A percentile compares a stretch with the other conserved stretches of the same genome.
phyloP scores from a whole-genome alignment of 2,329 filamentous ascomycete genomes.

The Graphilbum ipis-grandicollis region DNA sequence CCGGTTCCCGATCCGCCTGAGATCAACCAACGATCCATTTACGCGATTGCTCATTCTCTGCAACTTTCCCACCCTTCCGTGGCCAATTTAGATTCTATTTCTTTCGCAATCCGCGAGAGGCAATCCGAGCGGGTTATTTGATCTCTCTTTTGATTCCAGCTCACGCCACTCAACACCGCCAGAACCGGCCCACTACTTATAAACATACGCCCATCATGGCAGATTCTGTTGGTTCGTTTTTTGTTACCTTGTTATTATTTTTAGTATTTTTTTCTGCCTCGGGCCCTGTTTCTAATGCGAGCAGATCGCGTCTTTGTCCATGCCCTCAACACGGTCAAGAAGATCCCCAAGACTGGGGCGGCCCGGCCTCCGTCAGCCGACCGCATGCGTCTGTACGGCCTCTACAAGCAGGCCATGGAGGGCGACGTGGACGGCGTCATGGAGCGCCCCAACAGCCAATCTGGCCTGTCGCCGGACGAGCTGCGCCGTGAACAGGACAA shows the following conservation, averaged over 20 bases:
- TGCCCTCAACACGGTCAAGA: constrained; percentile 96
- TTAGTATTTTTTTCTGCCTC: neutral
- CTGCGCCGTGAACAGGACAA: constrained; percentile 45
- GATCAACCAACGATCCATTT: too few species aligned
- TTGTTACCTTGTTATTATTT: neutral
- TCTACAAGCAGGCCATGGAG: constrained; percentile 99
- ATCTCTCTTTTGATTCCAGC: too few species aligned
- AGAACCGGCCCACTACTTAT: too few species aligned
- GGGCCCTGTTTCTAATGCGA: too few species aligned
- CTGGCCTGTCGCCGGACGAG: constrained; percentile 32
- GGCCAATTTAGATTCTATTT: too few species aligned
- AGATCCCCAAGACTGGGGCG: constrained; percentile 85
- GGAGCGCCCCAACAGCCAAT: constrained; percentile 50
- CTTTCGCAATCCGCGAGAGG: too few species aligned
- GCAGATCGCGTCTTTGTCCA: constrained; percentile 95
- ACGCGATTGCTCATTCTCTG: too few species aligned
- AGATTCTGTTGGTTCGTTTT: constrained; percentile 32
- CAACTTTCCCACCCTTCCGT: too few species aligned
- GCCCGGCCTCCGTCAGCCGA: constrained; percentile 73
- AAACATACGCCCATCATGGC: constrained; percentile 26
- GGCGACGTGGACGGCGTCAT: constrained; percentile 91
- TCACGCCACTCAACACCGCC: too few species aligned
- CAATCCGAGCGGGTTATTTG: too few species aligned
- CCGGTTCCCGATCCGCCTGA: too few species aligned
- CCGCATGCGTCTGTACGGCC: constrained; percentile 81